Evolutionary conservation across 1,284 basidiomycete genomes (phyloP), one percentile per base, ranked within the genome.

Genomic region (Volvariella volvacea): DNA sequence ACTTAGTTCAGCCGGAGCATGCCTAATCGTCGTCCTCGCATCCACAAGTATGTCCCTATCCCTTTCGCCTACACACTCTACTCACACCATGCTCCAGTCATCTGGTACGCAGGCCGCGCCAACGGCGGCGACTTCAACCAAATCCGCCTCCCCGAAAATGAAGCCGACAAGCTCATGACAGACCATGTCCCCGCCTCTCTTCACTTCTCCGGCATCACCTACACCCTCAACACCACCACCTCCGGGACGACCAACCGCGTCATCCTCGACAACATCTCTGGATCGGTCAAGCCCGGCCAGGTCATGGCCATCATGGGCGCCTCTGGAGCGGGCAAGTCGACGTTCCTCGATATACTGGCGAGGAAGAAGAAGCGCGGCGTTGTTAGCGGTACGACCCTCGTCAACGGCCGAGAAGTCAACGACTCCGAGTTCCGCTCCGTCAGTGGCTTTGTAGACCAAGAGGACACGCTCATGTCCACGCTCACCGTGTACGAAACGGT

Each of bases 401-500:
- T 98, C 45, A 98, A 98, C 57, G 93, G 94, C 0, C 74, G 89
- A 2, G 73, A 77, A 48, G 85, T 96, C 36, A 69, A 71, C 39
- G 76, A 92, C 55, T 66, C 73, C 31, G 80, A 87, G 56, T 97
- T 92, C 73, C 84, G 83, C 58, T 79, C 82, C 22, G 83, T 97
- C 8, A 82, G 87, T 48, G 95, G 95, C 25, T 99, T 89, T 55
- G 95, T 99, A 42, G 95, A 99, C 61, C 95, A 99, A 65, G 95
- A 98, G 63, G 95, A 99, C 62, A 95, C 93, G 4, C 70, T 99
- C 44, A 93, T 99, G 84, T 80, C 86, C 55, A 98, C 95, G 1
- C 67, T 99, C 61, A 98, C 94, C 1, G 95, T 98, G 9, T 98
- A 97, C 61, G 95, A 99, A 71, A 97, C 94, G 0, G 87, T 99